These are phyloP conservation scores for Trichoderma brevicompactum DNA, from an alignment of 2,329 filamentous ascomycete genomes.

Conservation along the genomic window DNA sequence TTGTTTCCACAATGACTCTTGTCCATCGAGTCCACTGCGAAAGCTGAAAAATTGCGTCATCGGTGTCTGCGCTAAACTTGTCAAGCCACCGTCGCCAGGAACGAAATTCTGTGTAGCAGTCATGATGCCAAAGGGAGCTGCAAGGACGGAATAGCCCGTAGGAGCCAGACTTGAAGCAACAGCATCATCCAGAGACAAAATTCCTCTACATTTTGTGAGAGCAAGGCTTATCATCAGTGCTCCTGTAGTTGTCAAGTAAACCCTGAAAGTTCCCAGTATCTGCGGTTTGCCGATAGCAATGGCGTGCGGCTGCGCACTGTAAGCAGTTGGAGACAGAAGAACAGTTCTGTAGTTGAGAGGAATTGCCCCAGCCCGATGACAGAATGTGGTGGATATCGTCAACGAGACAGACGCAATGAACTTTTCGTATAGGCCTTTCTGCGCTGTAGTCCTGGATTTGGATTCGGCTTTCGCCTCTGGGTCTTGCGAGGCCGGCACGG, in stretches of 20 bases:
- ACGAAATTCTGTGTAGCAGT: constrained; percentile 36
- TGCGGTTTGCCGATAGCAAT: constrained; percentile 33
- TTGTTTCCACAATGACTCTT: constrained; percentile 53
- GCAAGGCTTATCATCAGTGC: constrained; percentile 56
- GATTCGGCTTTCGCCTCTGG: constrained; percentile 35
- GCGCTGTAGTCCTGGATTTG: constrained; percentile 34
- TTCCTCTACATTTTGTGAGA: constrained; percentile 52
- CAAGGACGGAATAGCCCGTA: constrained; percentile 53
- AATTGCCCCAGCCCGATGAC: constrained; percentile 52
- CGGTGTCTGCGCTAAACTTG: constrained; percentile 55
- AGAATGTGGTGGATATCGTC: constrained; percentile 56
- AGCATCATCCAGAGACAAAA: constrained; percentile 53
- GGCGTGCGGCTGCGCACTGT: constrained; percentile 31
- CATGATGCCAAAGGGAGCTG: constrained; percentile 58
- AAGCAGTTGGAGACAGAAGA: constrained; percentile 46
- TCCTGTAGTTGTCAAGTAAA: constrained; percentile 61
- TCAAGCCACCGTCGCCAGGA: constrained; percentile 36
- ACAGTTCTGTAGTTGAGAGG: constrained; percentile 59
- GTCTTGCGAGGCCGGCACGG: constrained; percentile 32
- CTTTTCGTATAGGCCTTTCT: constrained; percentile 56
- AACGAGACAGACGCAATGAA: constrained; percentile 59
- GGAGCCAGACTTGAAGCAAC: constrained; percentile 46
- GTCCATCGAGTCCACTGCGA: constrained; percentile 47
- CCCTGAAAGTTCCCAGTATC: constrained; percentile 55
- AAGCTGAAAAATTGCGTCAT: constrained; percentile 55